These are phyloP conservation scores for Ogataea paraovalis DNA, from an alignment of 805 yeast genomes.

Conservation along the genomic window DNA sequence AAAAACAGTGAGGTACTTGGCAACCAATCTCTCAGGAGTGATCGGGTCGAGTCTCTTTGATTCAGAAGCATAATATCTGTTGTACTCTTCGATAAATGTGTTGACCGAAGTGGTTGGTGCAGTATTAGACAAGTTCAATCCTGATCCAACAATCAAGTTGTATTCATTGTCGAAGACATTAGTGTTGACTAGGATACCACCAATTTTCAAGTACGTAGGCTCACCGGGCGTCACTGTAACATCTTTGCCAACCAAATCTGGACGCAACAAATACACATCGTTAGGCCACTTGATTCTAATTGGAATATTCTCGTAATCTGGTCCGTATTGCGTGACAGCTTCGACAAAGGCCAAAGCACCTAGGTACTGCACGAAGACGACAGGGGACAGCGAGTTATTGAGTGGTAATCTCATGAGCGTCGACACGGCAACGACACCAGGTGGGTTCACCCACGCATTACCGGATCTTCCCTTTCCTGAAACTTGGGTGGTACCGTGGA, in stretches of 20 bases:
- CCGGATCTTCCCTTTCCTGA: conserved; percentile 95
- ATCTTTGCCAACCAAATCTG: conserved; percentile 44
- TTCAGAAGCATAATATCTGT: conserved; percentile 40
- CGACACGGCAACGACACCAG: conserved; percentile 85
- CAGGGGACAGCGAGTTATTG: conserved; percentile 39
- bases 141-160: conserved; percentile 77
- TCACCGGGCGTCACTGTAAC: conserved; percentile 35
- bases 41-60: conserved; percentile 32
- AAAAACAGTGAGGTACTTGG: conserved; percentile 62
- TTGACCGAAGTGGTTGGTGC: conserved; percentile 92
- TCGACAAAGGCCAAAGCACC: conserved; percentile 79
- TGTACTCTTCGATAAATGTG: conserved; percentile 58
- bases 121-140: conserved; percentile 77
- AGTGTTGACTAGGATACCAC: conserved; percentile 83
- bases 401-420: conserved; percentile 58
- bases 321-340: conserved; percentile 57
- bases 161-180: conserved; percentile 58
- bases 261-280: conserved; percentile 75
- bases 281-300: conserved; percentile 94
- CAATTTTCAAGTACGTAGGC: conserved; percentile 67
- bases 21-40: conserved; percentile 51
- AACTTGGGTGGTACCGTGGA: conserved; percentile 78
- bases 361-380: conserved; percentile 84
- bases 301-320: conserved; percentile 64
- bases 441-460: conserved; percentile 92